A percentile compares a stretch with the other conserved stretches of the same genome.
Conservation (phyloP, 2,329 filamentous ascomycete species). For the Neoscytalidium dimidiatum region DNA sequence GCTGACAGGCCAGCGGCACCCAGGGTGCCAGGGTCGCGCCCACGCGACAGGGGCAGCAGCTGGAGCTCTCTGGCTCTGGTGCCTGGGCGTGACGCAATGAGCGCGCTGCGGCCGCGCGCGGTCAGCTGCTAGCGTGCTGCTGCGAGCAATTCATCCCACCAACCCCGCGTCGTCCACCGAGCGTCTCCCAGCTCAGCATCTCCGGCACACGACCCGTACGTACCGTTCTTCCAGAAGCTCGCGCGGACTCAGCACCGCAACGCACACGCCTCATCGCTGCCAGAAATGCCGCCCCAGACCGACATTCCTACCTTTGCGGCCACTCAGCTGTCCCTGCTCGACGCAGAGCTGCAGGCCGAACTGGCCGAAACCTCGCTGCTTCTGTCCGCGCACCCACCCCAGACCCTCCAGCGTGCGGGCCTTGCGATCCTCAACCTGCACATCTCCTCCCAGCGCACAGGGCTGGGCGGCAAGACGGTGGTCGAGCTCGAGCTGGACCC, state of each 20-base stretch:
- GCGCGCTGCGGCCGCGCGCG: not conserved
- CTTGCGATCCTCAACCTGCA: slow-evolving; percentile 76
- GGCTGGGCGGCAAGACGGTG: slow-evolving; percentile 87
- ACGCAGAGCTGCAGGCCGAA: slow-evolving; percentile 71
- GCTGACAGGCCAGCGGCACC: slow-evolving; percentile 6
- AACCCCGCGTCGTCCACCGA: slow-evolving; percentile 1
- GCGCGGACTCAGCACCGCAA: not conserved
- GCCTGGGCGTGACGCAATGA: not conserved
- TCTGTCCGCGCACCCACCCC: slow-evolving; percentile 67
- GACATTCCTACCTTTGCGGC: slow-evolving; percentile 65
- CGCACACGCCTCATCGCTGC: not conserved
- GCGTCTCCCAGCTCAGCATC: not conserved
- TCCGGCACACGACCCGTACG: not conserved
- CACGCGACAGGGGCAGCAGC: not conserved
- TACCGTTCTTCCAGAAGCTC: slow-evolving; percentile 3
- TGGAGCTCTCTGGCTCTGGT: not conserved
- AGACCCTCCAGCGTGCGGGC: slow-evolving; percentile 72
- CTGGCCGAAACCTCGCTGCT: slow-evolving; percentile 68
- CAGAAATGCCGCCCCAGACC: slow-evolving; percentile 13
- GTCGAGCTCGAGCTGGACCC: slow-evolving; percentile 76
- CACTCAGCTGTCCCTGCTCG: slow-evolving; percentile 70
- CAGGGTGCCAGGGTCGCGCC: not conserved
- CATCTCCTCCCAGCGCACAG: slow-evolving; percentile 76
- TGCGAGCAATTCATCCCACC: slow-evolving; percentile 2
- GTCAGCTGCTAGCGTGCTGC: not conserved